Conservation (phyloP, 2,329 filamentous ascomycete genomes). For the Microsporum ferrugineum region DNA sequence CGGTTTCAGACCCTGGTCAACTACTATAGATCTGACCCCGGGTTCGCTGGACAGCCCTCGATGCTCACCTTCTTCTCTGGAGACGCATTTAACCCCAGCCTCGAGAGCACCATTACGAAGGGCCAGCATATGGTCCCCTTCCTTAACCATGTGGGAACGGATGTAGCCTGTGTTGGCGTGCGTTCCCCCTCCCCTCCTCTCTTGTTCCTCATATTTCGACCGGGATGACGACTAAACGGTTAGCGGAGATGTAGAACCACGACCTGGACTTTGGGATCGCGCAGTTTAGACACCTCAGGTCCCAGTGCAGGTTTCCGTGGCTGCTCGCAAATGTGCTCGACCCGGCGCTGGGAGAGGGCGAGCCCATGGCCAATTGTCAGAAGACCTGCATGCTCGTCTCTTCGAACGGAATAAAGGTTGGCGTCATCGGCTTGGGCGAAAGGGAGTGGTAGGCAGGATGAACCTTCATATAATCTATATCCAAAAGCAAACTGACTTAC, state of each 20-base stretch:
- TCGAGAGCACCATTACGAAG: slow-evolving; percentile 83
- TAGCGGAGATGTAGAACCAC: slow-evolving; percentile 52
- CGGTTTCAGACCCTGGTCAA: slow-evolving; percentile 70
- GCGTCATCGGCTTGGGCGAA: slow-evolving; percentile 75
- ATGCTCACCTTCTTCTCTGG: slow-evolving; percentile 77
- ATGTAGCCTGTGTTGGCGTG: slow-evolving; percentile 73
- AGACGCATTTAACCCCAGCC: slow-evolving; percentile 82
- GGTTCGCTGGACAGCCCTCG: slow-evolving; percentile 52
- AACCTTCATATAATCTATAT: background rate
- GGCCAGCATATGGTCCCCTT: slow-evolving; percentile 82
- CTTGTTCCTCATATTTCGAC: background rate
- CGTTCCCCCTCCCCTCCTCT: slow-evolving; percentile 23
- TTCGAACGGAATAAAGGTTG: slow-evolving; percentile 75
- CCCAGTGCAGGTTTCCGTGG: slow-evolving; percentile 77
- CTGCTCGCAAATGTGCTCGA: slow-evolving; percentile 80
- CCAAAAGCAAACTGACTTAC: background rate
- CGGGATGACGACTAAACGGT: slow-evolving; percentile 8
- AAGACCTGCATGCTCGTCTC: slow-evolving; percentile 66
- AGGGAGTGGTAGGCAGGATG: slow-evolving; percentile 53
- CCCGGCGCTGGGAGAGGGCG: slow-evolving; percentile 61
- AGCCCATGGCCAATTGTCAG: slow-evolving; percentile 63
- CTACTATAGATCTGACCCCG: slow-evolving; percentile 55
- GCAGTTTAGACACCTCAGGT: slow-evolving; percentile 62
- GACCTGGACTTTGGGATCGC: slow-evolving; percentile 83
- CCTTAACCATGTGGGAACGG: slow-evolving; percentile 64